Percentiles rank a stretch among this genome's conserved stretches.
These are phyloP conservation scores for Serendipita sp. DNA, from an alignment of 768 basidiomycete genomes.

Conservation along the genomic window DNA sequence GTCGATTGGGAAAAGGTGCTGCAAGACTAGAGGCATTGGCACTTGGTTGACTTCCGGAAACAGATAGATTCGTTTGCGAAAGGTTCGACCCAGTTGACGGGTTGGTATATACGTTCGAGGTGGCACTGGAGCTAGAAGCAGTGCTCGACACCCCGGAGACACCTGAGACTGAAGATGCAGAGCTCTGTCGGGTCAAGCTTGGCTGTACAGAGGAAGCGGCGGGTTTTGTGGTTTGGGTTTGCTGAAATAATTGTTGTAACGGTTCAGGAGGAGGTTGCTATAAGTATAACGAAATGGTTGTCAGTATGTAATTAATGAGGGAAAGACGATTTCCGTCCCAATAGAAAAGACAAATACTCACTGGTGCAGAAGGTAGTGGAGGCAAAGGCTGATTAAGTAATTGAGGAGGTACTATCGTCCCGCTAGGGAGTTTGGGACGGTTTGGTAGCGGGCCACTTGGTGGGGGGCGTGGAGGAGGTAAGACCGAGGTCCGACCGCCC, in stretches of 20 bases:
- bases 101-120: background rate
- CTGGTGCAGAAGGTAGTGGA: slow-evolving; percentile 7
- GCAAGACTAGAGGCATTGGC: background rate
- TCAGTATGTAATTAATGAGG: background rate
- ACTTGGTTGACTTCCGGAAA: background rate
- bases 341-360: background rate
- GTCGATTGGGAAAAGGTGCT: slow-evolving; percentile 16
- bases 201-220: background rate
- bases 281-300: background rate
- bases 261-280: slow-evolving; percentile 17
- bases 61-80: background rate
- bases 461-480: slow-evolving; percentile 14
- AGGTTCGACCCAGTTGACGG: background rate
- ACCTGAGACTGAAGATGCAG: background rate
- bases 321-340: background rate
- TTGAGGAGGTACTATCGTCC: slow-evolving; percentile 1
- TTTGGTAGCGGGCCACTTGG: slow-evolving; percentile 12
- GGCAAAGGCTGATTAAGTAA: slow-evolving; percentile 5
- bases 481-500: slow-evolving; percentile 11
- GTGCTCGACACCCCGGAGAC: background rate
- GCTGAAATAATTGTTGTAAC: slow-evolving; percentile 6
- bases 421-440: slow-evolving; percentile 3
- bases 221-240: background rate
- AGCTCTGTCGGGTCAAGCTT: background rate
- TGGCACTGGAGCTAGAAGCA: background rate